phyloP scores from a whole-genome alignment of 208 protist genomes.

The Trypanosoma boissoni region DNA sequence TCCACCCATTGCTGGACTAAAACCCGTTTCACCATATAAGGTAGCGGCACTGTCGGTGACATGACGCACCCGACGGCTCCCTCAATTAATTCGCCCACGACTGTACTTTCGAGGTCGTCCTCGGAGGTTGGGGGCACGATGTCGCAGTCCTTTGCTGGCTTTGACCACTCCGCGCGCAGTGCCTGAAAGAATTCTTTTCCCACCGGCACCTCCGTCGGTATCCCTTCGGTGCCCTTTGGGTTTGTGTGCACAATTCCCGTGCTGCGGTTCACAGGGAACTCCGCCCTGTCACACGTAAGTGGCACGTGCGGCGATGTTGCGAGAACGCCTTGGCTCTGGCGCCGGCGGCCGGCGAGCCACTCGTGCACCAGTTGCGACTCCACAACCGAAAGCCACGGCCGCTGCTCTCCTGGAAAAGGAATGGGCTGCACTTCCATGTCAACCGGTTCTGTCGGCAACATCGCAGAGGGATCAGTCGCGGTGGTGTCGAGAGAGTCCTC shows the following conservation, averaged over 20 bases:
- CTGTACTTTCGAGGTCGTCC: slow-evolving; percentile 41
- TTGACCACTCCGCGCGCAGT: slow-evolving; percentile 40
- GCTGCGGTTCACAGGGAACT: slow-evolving; percentile 32
- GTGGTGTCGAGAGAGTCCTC: background rate
- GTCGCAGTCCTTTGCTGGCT: background rate
- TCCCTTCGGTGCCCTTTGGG: background rate
- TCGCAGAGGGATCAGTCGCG: too few species aligned
- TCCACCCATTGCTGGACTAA: slow-evolving; percentile 68
- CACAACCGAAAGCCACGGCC: slow-evolving; percentile 34
- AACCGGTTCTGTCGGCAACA: background rate
- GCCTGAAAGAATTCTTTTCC: slow-evolving; percentile 52
- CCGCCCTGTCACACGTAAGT: slow-evolving; percentile 26
- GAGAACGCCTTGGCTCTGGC: background rate
- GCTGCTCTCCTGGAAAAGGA: background rate
- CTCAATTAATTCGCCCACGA: slow-evolving; percentile 45
- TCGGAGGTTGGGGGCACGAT: slow-evolving; percentile 29
- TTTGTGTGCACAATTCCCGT: slow-evolving; percentile 29
- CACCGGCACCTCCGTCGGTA: slow-evolving; percentile 31
- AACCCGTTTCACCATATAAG: slow-evolving; percentile 57
- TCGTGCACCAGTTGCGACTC: slow-evolving; percentile 29
- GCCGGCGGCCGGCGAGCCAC: slow-evolving; percentile 7
- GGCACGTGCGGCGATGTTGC: slow-evolving; percentile 19
- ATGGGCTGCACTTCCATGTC: slow-evolving; percentile 6
- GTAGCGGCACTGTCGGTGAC: slow-evolving; percentile 55
- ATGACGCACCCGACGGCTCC: slow-evolving; percentile 23